These are phyloP conservation scores for Polymyxa betae DNA, from an alignment of 208 protist species.

Conservation along the genomic window DNA sequence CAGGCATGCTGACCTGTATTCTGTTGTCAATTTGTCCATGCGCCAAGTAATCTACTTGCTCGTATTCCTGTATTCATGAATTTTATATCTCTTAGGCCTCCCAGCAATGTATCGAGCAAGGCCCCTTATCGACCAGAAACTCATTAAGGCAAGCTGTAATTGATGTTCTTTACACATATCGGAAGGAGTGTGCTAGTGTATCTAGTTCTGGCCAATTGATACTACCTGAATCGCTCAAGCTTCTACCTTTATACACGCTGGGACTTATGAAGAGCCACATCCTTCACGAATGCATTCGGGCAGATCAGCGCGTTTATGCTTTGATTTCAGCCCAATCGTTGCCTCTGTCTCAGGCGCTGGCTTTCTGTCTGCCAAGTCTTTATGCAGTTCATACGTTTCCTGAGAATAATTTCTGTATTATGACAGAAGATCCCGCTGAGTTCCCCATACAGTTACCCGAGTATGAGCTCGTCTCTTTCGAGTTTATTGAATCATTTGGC, in stretches of 20 bases:
- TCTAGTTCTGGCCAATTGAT: slow-evolving; percentile 66
- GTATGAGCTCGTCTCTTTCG: slow-evolving; percentile 17
- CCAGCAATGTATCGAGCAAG: background rate
- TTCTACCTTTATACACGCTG: slow-evolving; percentile 66
- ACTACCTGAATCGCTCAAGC: slow-evolving; percentile 69
- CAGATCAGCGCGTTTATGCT: slow-evolving; percentile 50
- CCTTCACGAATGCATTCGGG: slow-evolving; percentile 3
- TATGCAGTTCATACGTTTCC: background rate
- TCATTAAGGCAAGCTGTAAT: slow-evolving; percentile 5
- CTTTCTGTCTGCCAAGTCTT: background rate
- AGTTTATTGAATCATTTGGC: slow-evolving; percentile 29
- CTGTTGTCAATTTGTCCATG: slow-evolving; percentile 62
- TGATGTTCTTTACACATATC: slow-evolving; percentile 60
- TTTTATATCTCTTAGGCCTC: background rate
- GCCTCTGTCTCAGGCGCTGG: background rate
- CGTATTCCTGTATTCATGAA: background rate
- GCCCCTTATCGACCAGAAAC: background rate
- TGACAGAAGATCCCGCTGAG: background rate
- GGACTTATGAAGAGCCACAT: slow-evolving; percentile 58
- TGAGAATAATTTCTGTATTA: background rate
- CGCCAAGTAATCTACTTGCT: background rate
- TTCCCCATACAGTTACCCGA: background rate
- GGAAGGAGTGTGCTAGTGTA: slow-evolving; percentile 59
- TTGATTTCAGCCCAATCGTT: background rate
- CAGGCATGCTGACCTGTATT: slow-evolving; percentile 66